Percentiles rank a stretch among this genome's conserved stretches.
Conservation (phyloP, 805 yeast genomes). For the Suhomyces sp. region DNA sequence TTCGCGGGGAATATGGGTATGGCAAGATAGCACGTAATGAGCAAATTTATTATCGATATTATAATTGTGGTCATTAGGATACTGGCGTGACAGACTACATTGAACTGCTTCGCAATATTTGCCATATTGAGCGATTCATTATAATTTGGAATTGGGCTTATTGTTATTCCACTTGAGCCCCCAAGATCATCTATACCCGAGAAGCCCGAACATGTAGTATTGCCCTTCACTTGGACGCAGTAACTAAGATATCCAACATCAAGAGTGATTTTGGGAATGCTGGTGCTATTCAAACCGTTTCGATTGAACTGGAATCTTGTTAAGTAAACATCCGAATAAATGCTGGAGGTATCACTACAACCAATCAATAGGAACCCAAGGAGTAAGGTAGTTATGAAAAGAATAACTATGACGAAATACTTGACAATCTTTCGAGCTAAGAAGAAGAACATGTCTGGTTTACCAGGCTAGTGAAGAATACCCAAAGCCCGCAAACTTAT, state of each 20-base stretch:
- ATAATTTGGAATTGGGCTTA: constrained; percentile 28
- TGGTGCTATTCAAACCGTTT: constrained; percentile 30
- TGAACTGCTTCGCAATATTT: constrained; percentile 44
- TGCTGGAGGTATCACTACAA: constrained; percentile 39
- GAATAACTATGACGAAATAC: constrained; percentile 35
- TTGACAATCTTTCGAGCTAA: constrained; percentile 33
- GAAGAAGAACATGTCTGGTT: constrained; percentile 3
- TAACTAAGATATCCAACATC: constrained; percentile 56
- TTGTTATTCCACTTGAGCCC: constrained; percentile 28
- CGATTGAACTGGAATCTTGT: constrained; percentile 49
- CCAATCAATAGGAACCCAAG: constrained; percentile 57
- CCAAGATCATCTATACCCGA: constrained; percentile 21
- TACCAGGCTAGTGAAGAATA: neutral
- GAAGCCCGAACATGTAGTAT: constrained; percentile 36
- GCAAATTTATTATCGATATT: constrained; percentile 39
- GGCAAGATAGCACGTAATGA: constrained; percentile 41
- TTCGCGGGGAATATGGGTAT: constrained; percentile 52
- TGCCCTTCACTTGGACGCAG: constrained; percentile 43
- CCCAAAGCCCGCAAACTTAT: neutral
- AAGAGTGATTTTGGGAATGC: constrained; percentile 23
- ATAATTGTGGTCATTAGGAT: constrained; percentile 49
- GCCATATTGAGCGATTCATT: constrained; percentile 40
- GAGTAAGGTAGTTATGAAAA: constrained; percentile 49
- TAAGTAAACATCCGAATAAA: constrained; percentile 50
- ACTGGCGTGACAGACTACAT: constrained; percentile 52